phyloP scores from a whole-genome alignment of 1,284 basidiomycete species.

The Sutorius eximius region DNA sequence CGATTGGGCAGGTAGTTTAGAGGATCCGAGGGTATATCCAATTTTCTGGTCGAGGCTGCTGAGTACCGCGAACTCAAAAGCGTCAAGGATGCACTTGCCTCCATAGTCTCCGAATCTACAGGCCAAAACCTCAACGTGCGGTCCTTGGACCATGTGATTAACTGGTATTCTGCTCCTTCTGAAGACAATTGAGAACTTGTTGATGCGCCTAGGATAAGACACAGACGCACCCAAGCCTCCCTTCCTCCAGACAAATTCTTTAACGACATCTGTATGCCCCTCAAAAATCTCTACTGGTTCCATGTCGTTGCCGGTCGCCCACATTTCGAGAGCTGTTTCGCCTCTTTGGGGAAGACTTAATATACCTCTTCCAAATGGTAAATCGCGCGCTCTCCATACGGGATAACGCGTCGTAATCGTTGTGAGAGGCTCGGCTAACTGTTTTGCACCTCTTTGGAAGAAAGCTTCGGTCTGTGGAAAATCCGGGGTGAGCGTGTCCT shows the following conservation, averaged over 20 bases:
- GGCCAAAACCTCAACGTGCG: constrained; percentile 93
- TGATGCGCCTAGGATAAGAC: background rate
- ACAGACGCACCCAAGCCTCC: constrained; percentile 49
- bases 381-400: constrained; percentile 89
- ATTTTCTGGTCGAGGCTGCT: constrained; percentile 40
- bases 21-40: constrained; percentile 35
- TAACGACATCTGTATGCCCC: constrained; percentile 91
- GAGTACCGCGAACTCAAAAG: background rate
- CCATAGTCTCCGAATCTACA: constrained; percentile 68
- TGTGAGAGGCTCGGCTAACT: constrained; percentile 45
- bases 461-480: constrained; percentile 14
- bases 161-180: constrained; percentile 80
- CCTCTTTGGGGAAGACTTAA: constrained; percentile 90
- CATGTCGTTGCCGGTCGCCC: constrained; percentile 50
- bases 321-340: constrained; percentile 86
- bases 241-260: constrained; percentile 96
- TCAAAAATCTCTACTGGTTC: constrained; percentile 76
- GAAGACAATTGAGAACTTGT: background rate
- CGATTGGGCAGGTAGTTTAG: constrained; percentile 27
- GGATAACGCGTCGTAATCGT: constrained; percentile 82
- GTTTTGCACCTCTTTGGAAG: constrained; percentile 13
- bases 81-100: constrained; percentile 40
- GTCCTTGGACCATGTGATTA: constrained; percentile 98
- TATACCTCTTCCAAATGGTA: constrained; percentile 92
- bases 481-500: constrained; percentile 27